These are phyloP conservation scores for Earliella scabrosa DNA, from an alignment of 1,284 basidiomycete genomes.

Conservation along the genomic window DNA sequence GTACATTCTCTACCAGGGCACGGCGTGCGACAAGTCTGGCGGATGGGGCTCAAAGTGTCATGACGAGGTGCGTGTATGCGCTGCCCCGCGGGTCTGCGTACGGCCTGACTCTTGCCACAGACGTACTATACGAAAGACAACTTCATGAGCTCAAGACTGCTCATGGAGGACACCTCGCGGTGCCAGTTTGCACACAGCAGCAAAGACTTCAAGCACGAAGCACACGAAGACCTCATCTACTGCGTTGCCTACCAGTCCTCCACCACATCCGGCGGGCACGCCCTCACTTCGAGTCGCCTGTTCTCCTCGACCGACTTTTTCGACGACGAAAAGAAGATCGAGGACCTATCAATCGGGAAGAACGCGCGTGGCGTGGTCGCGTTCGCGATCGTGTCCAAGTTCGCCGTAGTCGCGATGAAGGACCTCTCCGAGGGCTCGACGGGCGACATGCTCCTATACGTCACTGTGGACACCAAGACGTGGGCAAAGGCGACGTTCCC, in stretches of 20 bases:
- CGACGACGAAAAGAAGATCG: constrained; percentile 58
- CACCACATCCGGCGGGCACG: constrained; percentile 50
- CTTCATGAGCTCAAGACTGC: constrained; percentile 62
- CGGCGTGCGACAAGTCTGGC: constrained; percentile 56
- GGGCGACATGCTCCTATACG: constrained; percentile 84
- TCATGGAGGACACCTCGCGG: constrained; percentile 72
- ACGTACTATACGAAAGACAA: constrained; percentile 88
- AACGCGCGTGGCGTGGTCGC: constrained; percentile 86
- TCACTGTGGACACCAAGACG: constrained; percentile 77
- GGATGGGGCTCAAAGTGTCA: constrained; percentile 74
- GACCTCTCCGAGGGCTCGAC: constrained; percentile 54
- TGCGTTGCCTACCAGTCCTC: constrained; percentile 84
- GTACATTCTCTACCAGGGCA: constrained; percentile 87
- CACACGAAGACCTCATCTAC: constrained; percentile 77
- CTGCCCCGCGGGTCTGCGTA: background rate
- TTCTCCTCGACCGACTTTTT: constrained; percentile 89
- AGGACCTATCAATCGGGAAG: constrained; percentile 86
- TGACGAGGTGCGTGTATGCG: constrained; percentile 62
- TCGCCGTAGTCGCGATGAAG: constrained; percentile 85
- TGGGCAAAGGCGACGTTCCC: constrained; percentile 90
- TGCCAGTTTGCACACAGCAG: constrained; percentile 90
- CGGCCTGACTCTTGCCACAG: constrained; percentile 36
- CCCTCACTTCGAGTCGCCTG: constrained; percentile 71
- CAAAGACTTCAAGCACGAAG: constrained; percentile 75
- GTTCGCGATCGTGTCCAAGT: constrained; percentile 90